phyloP scores from a whole-genome alignment of 495 filamentous ascomycete genomes.

The Podospora pseudoanserina region DNA sequence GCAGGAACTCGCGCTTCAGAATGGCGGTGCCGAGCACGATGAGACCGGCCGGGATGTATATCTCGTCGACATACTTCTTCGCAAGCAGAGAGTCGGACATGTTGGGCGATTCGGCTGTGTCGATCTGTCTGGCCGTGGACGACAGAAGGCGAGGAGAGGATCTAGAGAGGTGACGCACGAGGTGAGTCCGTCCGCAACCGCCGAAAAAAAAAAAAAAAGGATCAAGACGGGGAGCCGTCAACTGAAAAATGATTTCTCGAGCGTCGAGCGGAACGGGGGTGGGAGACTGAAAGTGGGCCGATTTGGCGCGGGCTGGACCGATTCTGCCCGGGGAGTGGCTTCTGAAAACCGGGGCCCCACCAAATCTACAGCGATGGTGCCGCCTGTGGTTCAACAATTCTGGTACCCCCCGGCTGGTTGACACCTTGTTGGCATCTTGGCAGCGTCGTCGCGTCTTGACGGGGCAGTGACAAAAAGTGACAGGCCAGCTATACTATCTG shows the following conservation, averaged over 20 bases:
- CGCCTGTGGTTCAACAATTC: constrained; percentile 10
- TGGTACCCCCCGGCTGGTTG: neutral
- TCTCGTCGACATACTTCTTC: constrained; percentile 58
- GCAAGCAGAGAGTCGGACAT: constrained; percentile 34
- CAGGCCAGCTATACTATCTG: neutral
- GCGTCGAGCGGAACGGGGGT: neutral
- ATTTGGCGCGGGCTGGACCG: constrained; percentile 22
- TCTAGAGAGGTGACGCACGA: neutral
- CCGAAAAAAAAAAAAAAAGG: neutral
- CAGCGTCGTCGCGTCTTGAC: neutral
- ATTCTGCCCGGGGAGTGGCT: constrained; percentile 15
- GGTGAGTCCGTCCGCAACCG: neutral
- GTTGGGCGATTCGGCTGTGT: constrained; percentile 10
- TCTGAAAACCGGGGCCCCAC: constrained; percentile 11
- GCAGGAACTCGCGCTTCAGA: constrained; percentile 72
- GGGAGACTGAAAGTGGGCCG: constrained; percentile 18
- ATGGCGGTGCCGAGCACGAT: constrained; percentile 71
- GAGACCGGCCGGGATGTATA: constrained; percentile 82
- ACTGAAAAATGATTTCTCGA: constrained; percentile 7
- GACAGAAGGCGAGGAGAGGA: neutral
- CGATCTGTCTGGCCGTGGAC: neutral
- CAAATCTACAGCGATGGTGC: constrained; percentile 12
- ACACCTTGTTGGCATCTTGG: neutral
- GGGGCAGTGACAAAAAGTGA: neutral
- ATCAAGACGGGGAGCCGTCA: constrained; percentile 11